These are phyloP conservation scores for Fusarium begoniae DNA, from an alignment of 2,329 filamentous ascomycete genomes.

Conservation along the genomic window DNA sequence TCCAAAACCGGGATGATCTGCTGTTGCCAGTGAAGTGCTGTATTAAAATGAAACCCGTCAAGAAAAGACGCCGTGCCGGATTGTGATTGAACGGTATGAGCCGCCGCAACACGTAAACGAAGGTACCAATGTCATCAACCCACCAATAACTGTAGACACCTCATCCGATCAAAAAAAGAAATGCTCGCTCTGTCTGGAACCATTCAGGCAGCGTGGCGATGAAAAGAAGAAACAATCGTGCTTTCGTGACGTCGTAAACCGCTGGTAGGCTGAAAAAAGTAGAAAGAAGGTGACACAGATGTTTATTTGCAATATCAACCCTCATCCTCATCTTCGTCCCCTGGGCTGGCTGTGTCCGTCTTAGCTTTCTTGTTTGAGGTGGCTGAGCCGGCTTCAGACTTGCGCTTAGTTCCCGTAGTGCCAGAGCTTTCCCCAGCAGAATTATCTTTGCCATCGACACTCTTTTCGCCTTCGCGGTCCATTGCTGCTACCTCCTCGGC, in stretches of 20 bases:
- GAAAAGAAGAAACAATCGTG: constrained; percentile 41
- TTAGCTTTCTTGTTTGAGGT: constrained; percentile 66
- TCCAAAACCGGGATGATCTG: constrained; percentile 40
- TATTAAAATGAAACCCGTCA: constrained; percentile 45
- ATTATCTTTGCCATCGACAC: constrained; percentile 48
- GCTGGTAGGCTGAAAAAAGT: constrained; percentile 42
- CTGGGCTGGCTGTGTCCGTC: constrained; percentile 55
- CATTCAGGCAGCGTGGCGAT: constrained; percentile 5
- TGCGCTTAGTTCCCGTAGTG: constrained; percentile 64
- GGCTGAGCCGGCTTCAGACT: constrained; percentile 61
- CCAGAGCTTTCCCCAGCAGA: constrained; percentile 37
- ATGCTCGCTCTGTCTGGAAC: constrained; percentile 1
- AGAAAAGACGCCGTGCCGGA: not conserved
- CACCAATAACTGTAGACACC: constrained; percentile 19
- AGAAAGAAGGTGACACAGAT: constrained; percentile 35
- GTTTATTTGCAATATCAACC: constrained; percentile 45
- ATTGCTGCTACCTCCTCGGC: constrained; percentile 94
- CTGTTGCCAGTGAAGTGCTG: constrained; percentile 53
- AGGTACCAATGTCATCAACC: constrained; percentile 23
- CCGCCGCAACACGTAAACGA: constrained; percentile 24
- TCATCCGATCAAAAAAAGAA: constrained; percentile 14
- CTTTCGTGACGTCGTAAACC: constrained; percentile 51
- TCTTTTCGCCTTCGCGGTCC: constrained; percentile 71
- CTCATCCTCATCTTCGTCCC: constrained; percentile 56
- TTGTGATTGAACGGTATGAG: not conserved